These are phyloP conservation scores for Zygosaccharomyces bailii DNA, from an alignment of 805 yeast species.

Conservation along the genomic window DNA sequence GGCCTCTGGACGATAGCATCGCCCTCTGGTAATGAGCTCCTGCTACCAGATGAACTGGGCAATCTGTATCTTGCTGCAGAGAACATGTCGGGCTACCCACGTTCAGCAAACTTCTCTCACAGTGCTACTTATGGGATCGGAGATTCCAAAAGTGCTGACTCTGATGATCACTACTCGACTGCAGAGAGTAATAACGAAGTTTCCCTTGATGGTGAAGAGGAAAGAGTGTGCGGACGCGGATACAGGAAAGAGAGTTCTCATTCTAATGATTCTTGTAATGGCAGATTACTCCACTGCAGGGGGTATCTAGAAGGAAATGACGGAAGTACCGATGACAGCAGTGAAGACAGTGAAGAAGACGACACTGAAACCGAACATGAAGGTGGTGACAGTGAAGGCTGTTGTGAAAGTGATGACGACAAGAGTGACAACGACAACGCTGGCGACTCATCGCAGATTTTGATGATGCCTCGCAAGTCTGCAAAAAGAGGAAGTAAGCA, in stretches of 20 bases:
- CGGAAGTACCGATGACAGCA: not conserved
- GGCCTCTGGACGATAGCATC: conserved; percentile 14
- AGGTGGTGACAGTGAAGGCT: not conserved
- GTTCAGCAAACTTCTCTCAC: not conserved
- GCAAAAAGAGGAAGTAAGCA: not conserved
- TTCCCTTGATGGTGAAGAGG: not conserved
- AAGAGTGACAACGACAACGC: not conserved
- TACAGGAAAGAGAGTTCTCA: not conserved
- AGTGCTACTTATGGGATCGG: not conserved
- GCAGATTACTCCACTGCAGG: not conserved
- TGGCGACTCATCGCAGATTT: not conserved
- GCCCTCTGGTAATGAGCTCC: conserved; percentile 12
- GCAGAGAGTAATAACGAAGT: conserved; percentile 3
- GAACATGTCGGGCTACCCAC: not conserved
- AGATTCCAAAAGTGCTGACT: not conserved
- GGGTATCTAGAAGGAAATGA: not conserved
- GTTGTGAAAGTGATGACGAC: not conserved
- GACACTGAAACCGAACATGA: not conserved
- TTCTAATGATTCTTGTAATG: not conserved
- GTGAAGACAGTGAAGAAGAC: not conserved
- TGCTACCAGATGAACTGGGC: conserved; percentile 10
- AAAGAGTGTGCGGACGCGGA: not conserved
- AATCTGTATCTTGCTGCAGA: conserved; percentile 15
- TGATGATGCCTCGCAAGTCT: not conserved
- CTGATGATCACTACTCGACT: conserved; percentile 5